Evolutionary conservation across 164 flowering plant genomes (phyloP).

Genomic region (Tetrastigma voinierianum): DNA sequence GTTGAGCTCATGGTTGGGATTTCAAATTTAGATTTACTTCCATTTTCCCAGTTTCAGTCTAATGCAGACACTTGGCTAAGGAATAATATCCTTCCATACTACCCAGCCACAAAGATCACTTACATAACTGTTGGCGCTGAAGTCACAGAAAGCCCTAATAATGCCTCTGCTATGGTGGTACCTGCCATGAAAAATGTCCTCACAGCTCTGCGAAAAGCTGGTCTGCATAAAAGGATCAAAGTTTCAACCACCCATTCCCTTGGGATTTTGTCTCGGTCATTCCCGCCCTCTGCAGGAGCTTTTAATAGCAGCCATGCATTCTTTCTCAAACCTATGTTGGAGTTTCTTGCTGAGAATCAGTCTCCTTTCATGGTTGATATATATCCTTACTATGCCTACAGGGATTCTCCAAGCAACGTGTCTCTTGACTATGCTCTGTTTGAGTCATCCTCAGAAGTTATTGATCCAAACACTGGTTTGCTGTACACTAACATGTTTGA

Average conservation of each 20-base stretch:
- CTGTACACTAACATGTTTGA: slow-evolving; percentile 92
- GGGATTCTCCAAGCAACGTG: slow-evolving; percentile 65
- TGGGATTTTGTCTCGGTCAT: slow-evolving; percentile 81
- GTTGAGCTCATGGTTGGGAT: slow-evolving; percentile 84
- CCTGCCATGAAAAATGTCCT: slow-evolving; percentile 85
- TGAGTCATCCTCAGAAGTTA: slow-evolving; percentile 70
- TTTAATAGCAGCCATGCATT: slow-evolving; percentile 66
- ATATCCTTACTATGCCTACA: slow-evolving; percentile 91
- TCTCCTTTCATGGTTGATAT: slow-evolving; percentile 91
- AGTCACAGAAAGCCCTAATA: slow-evolving; percentile 68
- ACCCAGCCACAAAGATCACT: slow-evolving; percentile 84
- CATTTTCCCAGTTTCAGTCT: slow-evolving; percentile 82
- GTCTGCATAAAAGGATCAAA: slow-evolving; percentile 71
- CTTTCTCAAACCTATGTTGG: slow-evolving; percentile 74
- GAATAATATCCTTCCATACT: slow-evolving; percentile 82
- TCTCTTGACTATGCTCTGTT: slow-evolving; percentile 86
- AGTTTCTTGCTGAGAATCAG: slow-evolving; percentile 80
- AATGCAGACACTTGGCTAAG: slow-evolving; percentile 88
- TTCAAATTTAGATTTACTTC: slow-evolving; percentile 68
- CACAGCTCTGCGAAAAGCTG: slow-evolving; percentile 68
- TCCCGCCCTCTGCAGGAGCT: slow-evolving; percentile 97
- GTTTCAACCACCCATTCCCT: slow-evolving; percentile 87
- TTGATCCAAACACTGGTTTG: slow-evolving; percentile 92
- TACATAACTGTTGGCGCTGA: slow-evolving; percentile 93
- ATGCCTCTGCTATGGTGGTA: slow-evolving; percentile 64